Conservation (phyloP, 805 yeast genomes). For the Sungouiozyma intestinalis region DNA sequence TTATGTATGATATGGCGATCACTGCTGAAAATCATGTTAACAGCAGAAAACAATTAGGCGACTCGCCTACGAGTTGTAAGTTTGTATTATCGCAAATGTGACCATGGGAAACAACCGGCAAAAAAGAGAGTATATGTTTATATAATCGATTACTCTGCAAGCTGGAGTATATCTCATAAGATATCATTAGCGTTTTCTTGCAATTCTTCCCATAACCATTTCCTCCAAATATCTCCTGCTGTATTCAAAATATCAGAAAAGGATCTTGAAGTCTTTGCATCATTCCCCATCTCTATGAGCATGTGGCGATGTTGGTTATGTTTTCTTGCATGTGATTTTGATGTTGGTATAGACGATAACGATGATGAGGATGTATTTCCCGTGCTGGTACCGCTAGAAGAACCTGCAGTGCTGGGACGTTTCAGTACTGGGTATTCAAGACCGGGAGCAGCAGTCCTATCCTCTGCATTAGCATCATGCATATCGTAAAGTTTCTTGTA, state of each 20-base stretch:
- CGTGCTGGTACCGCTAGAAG: neutral
- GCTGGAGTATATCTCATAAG: neutral
- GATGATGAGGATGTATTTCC: conserved; percentile 7
- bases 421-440: neutral
- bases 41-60: too few relatives aligned
- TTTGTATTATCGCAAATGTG: neutral
- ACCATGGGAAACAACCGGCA: neutral
- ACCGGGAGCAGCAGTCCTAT: neutral
- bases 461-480: conserved; percentile 1
- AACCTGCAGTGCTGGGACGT: neutral
- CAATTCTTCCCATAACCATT: conserved; percentile 59
- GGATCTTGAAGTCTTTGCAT: conserved; percentile 41
- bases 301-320: conserved; percentile 13
- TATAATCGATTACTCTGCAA: neutral
- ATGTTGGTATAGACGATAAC: conserved; percentile 7
- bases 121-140: conserved; percentile 1
- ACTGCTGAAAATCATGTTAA: too few relatives aligned
- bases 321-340: conserved; percentile 3
- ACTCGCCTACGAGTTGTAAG: too few relatives aligned
- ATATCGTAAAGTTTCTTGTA: conserved; percentile 18
- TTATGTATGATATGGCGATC: too few relatives aligned
- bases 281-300: conserved; percentile 28
- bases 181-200: conserved; percentile 30
- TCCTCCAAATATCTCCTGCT: conserved; percentile 84
- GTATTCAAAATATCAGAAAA: conserved; percentile 64